Conservation (phyloP, 176 grass and related monocot genomes). For the Cocos nucifera region DNA sequence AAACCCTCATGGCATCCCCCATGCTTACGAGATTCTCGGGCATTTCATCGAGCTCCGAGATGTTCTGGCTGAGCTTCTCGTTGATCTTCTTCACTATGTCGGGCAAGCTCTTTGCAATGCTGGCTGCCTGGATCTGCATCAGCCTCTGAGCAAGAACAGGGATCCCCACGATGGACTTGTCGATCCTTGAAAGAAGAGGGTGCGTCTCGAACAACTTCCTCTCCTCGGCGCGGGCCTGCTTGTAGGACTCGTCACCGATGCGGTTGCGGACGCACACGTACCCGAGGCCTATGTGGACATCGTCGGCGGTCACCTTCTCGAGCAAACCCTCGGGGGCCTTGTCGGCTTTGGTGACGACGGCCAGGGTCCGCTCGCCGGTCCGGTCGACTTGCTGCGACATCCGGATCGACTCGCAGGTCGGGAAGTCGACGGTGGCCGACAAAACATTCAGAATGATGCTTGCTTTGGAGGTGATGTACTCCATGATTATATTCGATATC, state of each 20-base stretch:
- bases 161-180: slow-evolving; percentile 40
- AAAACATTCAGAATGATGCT: slow-evolving; percentile 73
- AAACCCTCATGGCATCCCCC: not conserved
- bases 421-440: slow-evolving; percentile 52
- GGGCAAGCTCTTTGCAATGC: slow-evolving; percentile 33
- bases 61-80: slow-evolving; percentile 35
- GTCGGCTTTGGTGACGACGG: slow-evolving; percentile 54
- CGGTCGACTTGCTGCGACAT: slow-evolving; percentile 66
- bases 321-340: slow-evolving; percentile 35
- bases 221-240: slow-evolving; percentile 26
- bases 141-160: slow-evolving; percentile 33
- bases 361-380: slow-evolving; percentile 47
- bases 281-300: slow-evolving; percentile 46
- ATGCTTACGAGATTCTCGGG: slow-evolving; percentile 5
- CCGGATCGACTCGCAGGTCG: slow-evolving; percentile 57
- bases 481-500: slow-evolving; percentile 33
- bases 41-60: slow-evolving; percentile 35
- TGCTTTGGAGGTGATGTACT: slow-evolving; percentile 36
- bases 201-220: slow-evolving; percentile 18
- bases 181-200: slow-evolving; percentile 20
- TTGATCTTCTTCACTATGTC: slow-evolving; percentile 45
- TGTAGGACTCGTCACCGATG: slow-evolving; percentile 37
- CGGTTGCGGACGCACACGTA: slow-evolving; percentile 76
- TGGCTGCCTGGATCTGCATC: slow-evolving; percentile 20
- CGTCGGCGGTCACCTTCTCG: slow-evolving; percentile 60